These are phyloP conservation scores for Rhynchospora breviuscula DNA, from an alignment of 176 grass and related monocot genomes.

Conservation along the genomic window DNA sequence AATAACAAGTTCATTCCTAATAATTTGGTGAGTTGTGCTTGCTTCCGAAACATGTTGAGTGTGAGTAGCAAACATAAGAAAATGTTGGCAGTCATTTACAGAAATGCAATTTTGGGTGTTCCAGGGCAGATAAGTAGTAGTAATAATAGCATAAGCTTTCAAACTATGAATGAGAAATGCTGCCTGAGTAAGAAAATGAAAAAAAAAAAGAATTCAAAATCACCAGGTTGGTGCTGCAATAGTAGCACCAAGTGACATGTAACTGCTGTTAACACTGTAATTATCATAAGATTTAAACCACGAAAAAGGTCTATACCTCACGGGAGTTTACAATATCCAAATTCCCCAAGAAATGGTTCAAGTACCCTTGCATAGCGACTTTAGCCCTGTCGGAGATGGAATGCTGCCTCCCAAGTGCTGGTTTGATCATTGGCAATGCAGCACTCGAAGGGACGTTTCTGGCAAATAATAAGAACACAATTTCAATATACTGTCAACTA, in stretches of 20 bases:
- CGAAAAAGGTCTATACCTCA: constrained; percentile 52
- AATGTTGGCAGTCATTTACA: neutral
- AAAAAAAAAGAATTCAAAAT: neutral
- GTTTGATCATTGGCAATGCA: constrained; percentile 89
- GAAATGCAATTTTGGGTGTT: neutral
- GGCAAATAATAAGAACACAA: constrained; percentile 48
- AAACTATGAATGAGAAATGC: neutral
- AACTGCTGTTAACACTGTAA: neutral
- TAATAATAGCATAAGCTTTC: neutral
- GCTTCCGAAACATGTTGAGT: neutral
- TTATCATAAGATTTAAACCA: constrained; percentile 9
- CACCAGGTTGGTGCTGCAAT: neutral
- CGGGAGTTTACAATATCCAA: constrained; percentile 93
- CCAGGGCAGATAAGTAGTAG: neutral
- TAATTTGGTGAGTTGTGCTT: neutral
- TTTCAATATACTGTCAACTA: constrained; percentile 30
- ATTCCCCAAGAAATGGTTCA: constrained; percentile 94
- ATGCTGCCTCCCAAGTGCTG: constrained; percentile 81
- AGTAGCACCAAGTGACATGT: neutral
- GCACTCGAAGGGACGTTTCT: constrained; percentile 99
- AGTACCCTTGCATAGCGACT: constrained; percentile 95
- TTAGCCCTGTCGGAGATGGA: constrained; percentile 87
- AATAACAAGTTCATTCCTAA: neutral
- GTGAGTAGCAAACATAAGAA: neutral
- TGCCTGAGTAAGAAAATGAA: neutral